A percentile compares a stretch with the other conserved stretches of the same genome.
Evolutionary conservation across 2,329 filamentous ascomycete species (phyloP).

Genomic region (Pseudogymnoascus sp.): DNA sequence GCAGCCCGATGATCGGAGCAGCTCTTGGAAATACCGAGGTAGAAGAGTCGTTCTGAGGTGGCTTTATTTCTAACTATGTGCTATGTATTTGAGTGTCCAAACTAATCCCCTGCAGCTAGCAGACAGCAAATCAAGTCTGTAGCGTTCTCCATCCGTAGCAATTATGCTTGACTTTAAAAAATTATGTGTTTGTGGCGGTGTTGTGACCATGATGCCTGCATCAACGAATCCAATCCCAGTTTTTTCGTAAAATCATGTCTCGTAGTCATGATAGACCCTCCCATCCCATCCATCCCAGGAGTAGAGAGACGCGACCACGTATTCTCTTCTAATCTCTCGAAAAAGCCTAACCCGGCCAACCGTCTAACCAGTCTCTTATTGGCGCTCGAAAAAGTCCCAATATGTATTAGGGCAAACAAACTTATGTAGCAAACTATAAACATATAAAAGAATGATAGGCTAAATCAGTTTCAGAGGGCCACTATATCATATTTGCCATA

Average conservation of each 20-base stretch:
- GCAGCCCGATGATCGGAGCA: background rate
- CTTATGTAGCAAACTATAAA: slow-evolving; percentile 1
- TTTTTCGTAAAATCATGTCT: slow-evolving; percentile 5
- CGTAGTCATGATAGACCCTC: background rate
- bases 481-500: slow-evolving; percentile 1
- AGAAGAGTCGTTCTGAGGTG: background rate
- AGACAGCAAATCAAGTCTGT: background rate
- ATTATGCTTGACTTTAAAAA: background rate
- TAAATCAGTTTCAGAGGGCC: background rate
- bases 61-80: background rate
- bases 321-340: background rate
- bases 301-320: background rate
- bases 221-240: background rate
- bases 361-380: background rate
- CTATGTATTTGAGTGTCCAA: background rate
- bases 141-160: background rate
- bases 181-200: background rate
- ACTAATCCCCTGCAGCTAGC: background rate
- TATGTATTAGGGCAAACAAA: background rate
- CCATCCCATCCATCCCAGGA: background rate
- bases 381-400: background rate
- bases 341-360: background rate
- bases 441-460: background rate
- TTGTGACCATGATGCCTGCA: background rate
- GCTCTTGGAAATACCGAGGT: background rate